A percentile compares a stretch with the other conserved stretches of the same genome.
These are phyloP conservation scores for Mycena pura DNA, from an alignment of 768 basidiomycete genomes.

Conservation along the genomic window DNA sequence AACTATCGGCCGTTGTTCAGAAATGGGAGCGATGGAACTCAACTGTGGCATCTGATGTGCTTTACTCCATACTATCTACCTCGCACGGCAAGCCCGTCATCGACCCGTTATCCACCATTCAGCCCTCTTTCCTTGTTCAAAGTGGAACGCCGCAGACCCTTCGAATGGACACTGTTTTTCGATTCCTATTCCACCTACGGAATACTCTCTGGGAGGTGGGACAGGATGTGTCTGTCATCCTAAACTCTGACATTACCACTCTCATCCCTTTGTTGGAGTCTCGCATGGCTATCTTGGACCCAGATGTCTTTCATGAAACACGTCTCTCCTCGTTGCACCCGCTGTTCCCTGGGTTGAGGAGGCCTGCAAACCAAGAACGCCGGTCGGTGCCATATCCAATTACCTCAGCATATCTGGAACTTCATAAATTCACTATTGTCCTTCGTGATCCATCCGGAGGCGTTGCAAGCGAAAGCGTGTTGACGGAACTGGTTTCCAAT, in stretches of 20 bases:
- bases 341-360: constrained; percentile 34
- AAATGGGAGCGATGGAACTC: constrained; percentile 39
- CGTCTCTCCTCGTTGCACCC: constrained; percentile 39
- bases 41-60: constrained; percentile 43
- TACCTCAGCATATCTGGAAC: constrained; percentile 31
- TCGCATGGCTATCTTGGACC: constrained; percentile 49
- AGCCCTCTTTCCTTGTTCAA: constrained; percentile 85
- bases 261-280: constrained; percentile 46
- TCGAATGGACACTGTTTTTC: constrained; percentile 75
- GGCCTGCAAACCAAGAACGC: background rate
- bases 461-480: constrained; percentile 42
- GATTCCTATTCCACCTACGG: constrained; percentile 81
- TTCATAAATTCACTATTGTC: constrained; percentile 36
- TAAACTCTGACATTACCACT: constrained; percentile 32
- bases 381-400: constrained; percentile 11
- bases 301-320: constrained; percentile 45
- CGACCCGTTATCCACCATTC: constrained; percentile 83
- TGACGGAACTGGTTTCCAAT: constrained; percentile 39
- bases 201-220: constrained; percentile 59
- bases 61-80: constrained; percentile 55
- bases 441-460: constrained; percentile 43
- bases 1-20: constrained; percentile 33
- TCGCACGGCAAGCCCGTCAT: constrained; percentile 60
- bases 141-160: constrained; percentile 70
- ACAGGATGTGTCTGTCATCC: constrained; percentile 16